A percentile compares a stretch with the other conserved stretches of the same genome.
These are phyloP conservation scores for Paramecium caudatum DNA, from an alignment of 73 alveolate species.

Conservation along the genomic window DNA sequence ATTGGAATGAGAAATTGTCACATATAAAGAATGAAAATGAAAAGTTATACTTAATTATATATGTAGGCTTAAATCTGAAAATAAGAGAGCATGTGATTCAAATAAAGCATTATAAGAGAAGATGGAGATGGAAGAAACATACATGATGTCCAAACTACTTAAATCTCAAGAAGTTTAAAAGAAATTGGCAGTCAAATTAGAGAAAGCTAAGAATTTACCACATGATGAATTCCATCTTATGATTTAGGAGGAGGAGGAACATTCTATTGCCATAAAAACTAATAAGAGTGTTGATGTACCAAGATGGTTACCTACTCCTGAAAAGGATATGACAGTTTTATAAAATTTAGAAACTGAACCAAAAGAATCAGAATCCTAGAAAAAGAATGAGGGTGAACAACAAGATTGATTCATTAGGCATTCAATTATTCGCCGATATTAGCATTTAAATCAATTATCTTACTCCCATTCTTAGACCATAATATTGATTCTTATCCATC, in stretches of 20 bases:
- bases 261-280: not conserved
- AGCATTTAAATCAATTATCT: too few species aligned
- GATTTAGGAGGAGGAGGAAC: constrained; percentile 45
- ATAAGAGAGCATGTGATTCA: not conserved
- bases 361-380: not conserved
- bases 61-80: constrained; percentile 1
- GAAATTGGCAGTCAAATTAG: constrained; percentile 56
- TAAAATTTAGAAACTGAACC: constrained; percentile 52
- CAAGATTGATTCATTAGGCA: constrained; percentile 41
- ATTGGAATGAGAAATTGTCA: constrained; percentile 58
- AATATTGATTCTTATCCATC: too few species aligned
- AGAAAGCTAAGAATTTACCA: constrained; percentile 43
- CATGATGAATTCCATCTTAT: constrained; percentile 33
- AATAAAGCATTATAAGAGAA: constrained; percentile 15
- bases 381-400: not conserved
- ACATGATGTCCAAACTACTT: not conserved
- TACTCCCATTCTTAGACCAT: too few species aligned
- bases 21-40: constrained; percentile 50
- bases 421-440: too few species aligned
- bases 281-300: constrained; percentile 36
- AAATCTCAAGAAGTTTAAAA: constrained; percentile 36
- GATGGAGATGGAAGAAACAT: constrained; percentile 52
- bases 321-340: not conserved
- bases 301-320: constrained; percentile 68
- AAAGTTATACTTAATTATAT: constrained; percentile 23